phyloP scores from a whole-genome alignment of 2,329 filamentous ascomycete species.

The Acephala macrosclerotiorum region DNA sequence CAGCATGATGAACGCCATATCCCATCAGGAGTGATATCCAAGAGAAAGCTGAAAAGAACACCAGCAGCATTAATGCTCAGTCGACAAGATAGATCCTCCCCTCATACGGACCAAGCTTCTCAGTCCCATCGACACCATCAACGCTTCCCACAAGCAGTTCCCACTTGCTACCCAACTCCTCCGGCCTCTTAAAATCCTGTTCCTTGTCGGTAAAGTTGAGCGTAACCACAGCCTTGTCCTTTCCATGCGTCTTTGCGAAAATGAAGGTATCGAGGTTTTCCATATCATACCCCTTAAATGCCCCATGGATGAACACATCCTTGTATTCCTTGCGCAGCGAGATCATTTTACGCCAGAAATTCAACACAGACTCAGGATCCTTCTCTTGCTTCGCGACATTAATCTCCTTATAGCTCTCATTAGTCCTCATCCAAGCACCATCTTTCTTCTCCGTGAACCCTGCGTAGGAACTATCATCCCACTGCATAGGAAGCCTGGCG shows the following conservation, averaged over 20 bases:
- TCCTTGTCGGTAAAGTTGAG: constrained; percentile 55
- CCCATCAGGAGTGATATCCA: background rate
- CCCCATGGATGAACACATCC: constrained; percentile 67
- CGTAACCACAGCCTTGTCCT: constrained; percentile 48
- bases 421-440: constrained; percentile 66
- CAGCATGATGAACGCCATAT: background rate
- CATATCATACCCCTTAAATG: constrained; percentile 59
- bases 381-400: constrained; percentile 63
- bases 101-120: constrained; percentile 42
- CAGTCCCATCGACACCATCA: constrained; percentile 32
- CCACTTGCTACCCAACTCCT: constrained; percentile 40
- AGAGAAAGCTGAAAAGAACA: background rate
- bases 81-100: constrained; percentile 43
- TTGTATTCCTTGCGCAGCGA: constrained; percentile 54
- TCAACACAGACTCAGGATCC: constrained; percentile 36
- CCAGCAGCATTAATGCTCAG: background rate
- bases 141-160: constrained; percentile 38
- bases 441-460: constrained; percentile 64
- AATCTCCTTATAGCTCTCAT: constrained; percentile 58
- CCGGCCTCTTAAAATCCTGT: constrained; percentile 36
- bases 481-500: constrained; percentile 73
- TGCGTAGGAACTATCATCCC: constrained; percentile 61
- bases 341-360: constrained; percentile 43
- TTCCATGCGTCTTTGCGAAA: constrained; percentile 50
- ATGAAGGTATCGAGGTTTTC: constrained; percentile 54